A percentile compares a stretch with the other conserved stretches of the same genome.
Evolutionary conservation across 805 yeast genomes (phyloP).

Genomic region (Myxozyma vanderwaltii): DNA sequence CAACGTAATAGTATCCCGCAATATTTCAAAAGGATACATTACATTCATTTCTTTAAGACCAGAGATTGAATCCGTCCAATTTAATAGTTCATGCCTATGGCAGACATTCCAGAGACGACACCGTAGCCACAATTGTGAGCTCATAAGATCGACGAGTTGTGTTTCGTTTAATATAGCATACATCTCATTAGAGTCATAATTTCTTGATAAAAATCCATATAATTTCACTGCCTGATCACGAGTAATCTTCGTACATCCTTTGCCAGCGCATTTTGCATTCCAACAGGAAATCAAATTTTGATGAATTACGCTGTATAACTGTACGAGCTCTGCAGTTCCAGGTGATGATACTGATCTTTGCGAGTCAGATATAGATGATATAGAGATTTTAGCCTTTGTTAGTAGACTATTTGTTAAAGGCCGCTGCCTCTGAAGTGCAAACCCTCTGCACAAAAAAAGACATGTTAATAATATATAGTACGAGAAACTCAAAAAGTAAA

Average conservation of each 20-base stretch:
- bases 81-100: conserved; percentile 8
- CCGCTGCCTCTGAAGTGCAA: conserved; percentile 4
- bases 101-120: conserved; percentile 21
- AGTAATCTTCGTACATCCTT: background rate
- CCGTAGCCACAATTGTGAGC: conserved; percentile 20
- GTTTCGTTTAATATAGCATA: conserved; percentile 1
- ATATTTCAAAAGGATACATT: conserved; percentile 10
- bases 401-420: background rate
- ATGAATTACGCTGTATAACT: background rate
- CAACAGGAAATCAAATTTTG: background rate
- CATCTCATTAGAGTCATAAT: background rate
- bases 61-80: background rate
- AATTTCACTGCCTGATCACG: background rate
- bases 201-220: background rate
- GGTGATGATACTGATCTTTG: background rate
- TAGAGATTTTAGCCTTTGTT: background rate
- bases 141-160: conserved; percentile 13
- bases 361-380: background rate
- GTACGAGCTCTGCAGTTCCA: background rate
- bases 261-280: background rate
- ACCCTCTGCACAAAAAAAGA: background rate
- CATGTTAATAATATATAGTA: background rate
- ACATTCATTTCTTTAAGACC: conserved; percentile 1
- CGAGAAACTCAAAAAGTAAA: background rate
- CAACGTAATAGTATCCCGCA: conserved; percentile 9